Evolutionary conservation across 2,329 filamentous ascomycete genomes (phyloP), one percentile per base, ranked within the genome.

Genomic region (Juglanconis juglandina): DNA sequence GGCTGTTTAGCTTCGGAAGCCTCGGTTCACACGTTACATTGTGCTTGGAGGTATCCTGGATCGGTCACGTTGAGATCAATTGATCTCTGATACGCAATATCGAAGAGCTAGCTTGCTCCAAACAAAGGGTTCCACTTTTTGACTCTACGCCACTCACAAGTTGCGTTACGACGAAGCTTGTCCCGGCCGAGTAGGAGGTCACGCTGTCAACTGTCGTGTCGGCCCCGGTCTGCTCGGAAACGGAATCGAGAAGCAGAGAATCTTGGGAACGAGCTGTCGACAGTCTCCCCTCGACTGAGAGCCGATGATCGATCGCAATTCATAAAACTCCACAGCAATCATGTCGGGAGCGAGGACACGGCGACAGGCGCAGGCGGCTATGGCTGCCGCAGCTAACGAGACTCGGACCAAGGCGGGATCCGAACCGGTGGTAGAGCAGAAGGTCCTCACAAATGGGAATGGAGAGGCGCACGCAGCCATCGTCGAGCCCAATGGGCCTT

Each of bases 391-490:
- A 33, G 64, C 59, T 44, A 56, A 62, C 57, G 69, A 69, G 53
- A 60, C 66, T 35, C 63, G 64, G 56, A 63, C 65, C 53, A 67
- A 70, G n/a, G 66, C 70, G 24, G 70, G 70, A 35, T 70, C 59
- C 24, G 69, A 70, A 49, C 63, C 59, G 42, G 63, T 35, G 7
- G 24, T 42, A 59, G 59, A 53, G 46, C 59, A 69, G 47, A 58
- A 69, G 60, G 61, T 66, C 39, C 60, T 65, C 46, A 72, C 76
- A 69, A 81, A 81, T 64, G 80, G 77, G 62, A 82, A 82, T 65
- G 76, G 78, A 57, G 71, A 74, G 59, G 75, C 73, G 55, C 69
- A 73, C 64, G 68, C 73, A 54, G 66, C 68, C 32, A 59, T 32
- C 11, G 53, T 72, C 63, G 70, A 71, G 62, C 69, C 67, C 56